Evolutionary conservation across 768 basidiomycete genomes (phyloP), one percentile per base, ranked within the genome.

Genomic region (Saitozyma sp.): DNA sequence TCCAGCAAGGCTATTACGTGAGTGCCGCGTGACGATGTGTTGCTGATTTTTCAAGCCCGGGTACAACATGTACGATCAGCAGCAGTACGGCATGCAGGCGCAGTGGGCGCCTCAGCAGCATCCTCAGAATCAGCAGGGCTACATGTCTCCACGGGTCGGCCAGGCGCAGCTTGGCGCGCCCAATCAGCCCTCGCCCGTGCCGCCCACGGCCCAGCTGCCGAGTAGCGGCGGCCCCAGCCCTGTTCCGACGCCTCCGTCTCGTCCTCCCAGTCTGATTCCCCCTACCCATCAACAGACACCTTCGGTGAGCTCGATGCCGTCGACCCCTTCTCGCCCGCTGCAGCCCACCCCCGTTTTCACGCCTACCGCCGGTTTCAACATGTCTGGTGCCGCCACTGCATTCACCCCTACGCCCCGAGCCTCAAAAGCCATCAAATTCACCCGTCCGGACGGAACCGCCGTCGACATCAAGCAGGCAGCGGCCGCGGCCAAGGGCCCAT

Each of bases 401-500:
- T 61, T 76, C n/a, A 73, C 82, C 9, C 78, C 75, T 75, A 71
- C 70, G 40, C 65, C 79, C 52, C 81, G 81, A 7, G 58, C 70
- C 43, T 78, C 79, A 59, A 81, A 69, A 62, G 81, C 69, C 1
- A 70, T 79, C 66, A 77, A 75, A 58, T 61, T 79, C 50, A 61
- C 75, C 16, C 73, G 78, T 46, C 71, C 80, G 3, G 85, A 85
- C 69, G 83, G 84, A 37, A 81, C 81, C 54, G 82, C 74, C 20
- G 62, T 82, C 60, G 83, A 83, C 65, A 81, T 86, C 51, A 75
- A 79, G 29, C 82, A 83, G 39, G 82, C 82, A 3, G 81, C 80
- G 60, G 71, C 77, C 58, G 79, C 82, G 43, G 68, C 69, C 62
- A 86, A 83, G 69, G 66, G 73, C 2, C 74, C 82, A 52, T 73